Evolutionary conservation across 2,329 filamentous ascomycete genomes (phyloP), one percentile per base, ranked within the genome.

Genomic region (Rhytidhysteron rufulum): DNA sequence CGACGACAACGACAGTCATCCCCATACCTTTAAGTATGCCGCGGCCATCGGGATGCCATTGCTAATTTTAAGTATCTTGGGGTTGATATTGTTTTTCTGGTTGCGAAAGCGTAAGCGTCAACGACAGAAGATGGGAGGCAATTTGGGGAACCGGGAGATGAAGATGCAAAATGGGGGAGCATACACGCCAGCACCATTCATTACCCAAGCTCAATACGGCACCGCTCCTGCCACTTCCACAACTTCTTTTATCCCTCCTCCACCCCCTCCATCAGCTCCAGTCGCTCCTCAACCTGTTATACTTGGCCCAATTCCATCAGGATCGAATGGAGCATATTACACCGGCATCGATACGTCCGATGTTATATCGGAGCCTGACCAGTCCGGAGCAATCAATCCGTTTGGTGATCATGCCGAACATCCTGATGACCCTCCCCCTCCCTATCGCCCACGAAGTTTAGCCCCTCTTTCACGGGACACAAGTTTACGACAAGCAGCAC

Each of bases 271-370:
- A 13, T 43, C 51, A 17, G 47, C 21, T 10, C 45, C 46, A 30
- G 45, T 35, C 2, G 34, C 46, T 10, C 39, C 53, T 19, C 55
- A 49, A 11, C 62, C 62, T 17, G 52, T 65, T 17, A 64, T 65
- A 6, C 47, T 64, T 6, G 62, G 62, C 4, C 62, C 62, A 0
- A 63, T 65, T 24, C 43, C 44, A 6, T 49, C 54, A 2, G 54
- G 53, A n/a, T 51, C 50, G 6, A 58, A 58, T 25, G 53, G 60
- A 20, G 55, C 57, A 16, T 66, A 65, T 46, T 51, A 60, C 17
- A 65, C 63, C 17, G 63, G 63, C 10, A 63, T 66, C 30, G 63
- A 66, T 39, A 66, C 62, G 2, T 65, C 62, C 3, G 62, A 65
- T 24, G 45, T 58, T 13, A 46, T 64, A 1, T 65, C 62, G 2